Percentiles rank a stretch among this genome's conserved stretches.
Conservation (phyloP, 495 filamentous ascomycete genomes). For the Pyrenula aspistea region DNA sequence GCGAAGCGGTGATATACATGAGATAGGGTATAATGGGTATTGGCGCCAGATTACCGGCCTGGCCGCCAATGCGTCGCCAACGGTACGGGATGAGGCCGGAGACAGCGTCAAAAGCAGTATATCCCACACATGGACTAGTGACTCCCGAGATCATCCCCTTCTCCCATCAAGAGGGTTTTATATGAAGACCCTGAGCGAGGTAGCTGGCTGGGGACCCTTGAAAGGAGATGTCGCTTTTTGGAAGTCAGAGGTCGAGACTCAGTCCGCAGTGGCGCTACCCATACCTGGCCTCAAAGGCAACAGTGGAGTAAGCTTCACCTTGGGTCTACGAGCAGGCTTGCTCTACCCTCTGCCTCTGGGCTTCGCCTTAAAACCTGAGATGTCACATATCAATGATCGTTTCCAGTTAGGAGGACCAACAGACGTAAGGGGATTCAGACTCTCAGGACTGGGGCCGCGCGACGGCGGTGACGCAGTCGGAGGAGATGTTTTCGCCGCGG, state of each 20-base stretch:
- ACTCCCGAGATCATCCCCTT: slow-evolving; percentile 67
- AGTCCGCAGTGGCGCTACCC: slow-evolving; percentile 58
- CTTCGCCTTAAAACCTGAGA: slow-evolving; percentile 34
- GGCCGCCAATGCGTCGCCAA: slow-evolving; percentile 58
- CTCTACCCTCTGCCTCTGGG: slow-evolving; percentile 48
- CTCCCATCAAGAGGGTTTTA: slow-evolving; percentile 75
- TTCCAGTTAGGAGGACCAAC: slow-evolving; percentile 92
- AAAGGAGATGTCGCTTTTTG: slow-evolving; percentile 83
- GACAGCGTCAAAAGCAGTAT: slow-evolving; percentile 84
- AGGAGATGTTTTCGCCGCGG: slow-evolving; percentile 83
- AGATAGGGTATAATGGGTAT: slow-evolving; percentile 63
- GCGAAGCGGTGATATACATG: slow-evolving; percentile 49
- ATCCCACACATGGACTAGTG: slow-evolving; percentile 66
- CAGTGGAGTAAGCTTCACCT: slow-evolving; percentile 62
- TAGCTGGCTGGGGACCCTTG: slow-evolving; percentile 77
- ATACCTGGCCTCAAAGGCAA: slow-evolving; percentile 52
- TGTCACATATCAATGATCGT: slow-evolving; percentile 81
- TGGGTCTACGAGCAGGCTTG: slow-evolving; percentile 50
- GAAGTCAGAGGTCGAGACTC: slow-evolving; percentile 74
- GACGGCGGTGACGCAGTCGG: slow-evolving; percentile 79
- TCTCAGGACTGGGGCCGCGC: slow-evolving; percentile 76
- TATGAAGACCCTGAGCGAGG: slow-evolving; percentile 59
- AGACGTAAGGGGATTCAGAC: slow-evolving; percentile 85
- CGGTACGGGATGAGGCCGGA: slow-evolving; percentile 72
- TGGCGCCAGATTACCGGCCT: slow-evolving; percentile 87